Evolutionary conservation across 495 filamentous ascomycete genomes (phyloP).

Genomic region (Penicillium flavigenum): DNA sequence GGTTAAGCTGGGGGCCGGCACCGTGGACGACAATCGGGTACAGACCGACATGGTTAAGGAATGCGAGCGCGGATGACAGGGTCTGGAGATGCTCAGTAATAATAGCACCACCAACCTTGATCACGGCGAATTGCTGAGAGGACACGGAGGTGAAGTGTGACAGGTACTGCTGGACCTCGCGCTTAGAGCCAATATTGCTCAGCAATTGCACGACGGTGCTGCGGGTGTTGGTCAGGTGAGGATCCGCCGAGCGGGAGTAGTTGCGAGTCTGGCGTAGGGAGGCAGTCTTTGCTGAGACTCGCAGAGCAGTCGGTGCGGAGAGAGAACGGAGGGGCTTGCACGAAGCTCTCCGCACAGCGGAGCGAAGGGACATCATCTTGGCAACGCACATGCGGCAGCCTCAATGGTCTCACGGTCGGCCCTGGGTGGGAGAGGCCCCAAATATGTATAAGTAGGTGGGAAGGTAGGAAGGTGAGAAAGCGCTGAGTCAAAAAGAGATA

Average conservation of each 20-base stretch:
- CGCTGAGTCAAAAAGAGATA: conserved; percentile 19
- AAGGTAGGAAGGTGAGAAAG: conserved; percentile 20
- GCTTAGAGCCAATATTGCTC: conserved; percentile 94
- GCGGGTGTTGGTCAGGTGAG: conserved; percentile 62
- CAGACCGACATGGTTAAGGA: conserved; percentile 93
- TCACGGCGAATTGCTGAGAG: conserved; percentile 96
- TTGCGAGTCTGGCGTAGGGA: conserved; percentile 38
- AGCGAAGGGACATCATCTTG: conserved; percentile 52
- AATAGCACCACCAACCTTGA: conserved; percentile 97
- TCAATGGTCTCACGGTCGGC: conserved; percentile 29
- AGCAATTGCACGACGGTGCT: conserved; percentile 90
- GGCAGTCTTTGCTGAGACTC: conserved; percentile 26
- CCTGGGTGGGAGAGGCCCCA: conserved; percentile 21
- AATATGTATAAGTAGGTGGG: conserved; percentile 16
- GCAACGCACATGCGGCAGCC: conserved; percentile 53
- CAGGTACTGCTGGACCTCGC: conserved; percentile 97
- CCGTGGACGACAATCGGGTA: conserved; percentile 97
- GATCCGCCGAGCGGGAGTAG: conserved; percentile 49
- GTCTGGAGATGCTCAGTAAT: conserved; percentile 92
- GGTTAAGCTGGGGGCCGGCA: conserved; percentile 94
- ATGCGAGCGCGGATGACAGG: conserved; percentile 81
- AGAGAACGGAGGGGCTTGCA: conserved; percentile 47
- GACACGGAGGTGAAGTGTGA: conserved; percentile 97
- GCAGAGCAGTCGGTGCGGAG: conserved; percentile 45
- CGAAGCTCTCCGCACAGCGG: conserved; percentile 53